Evolutionary conservation across 2,329 filamentous ascomycete species (phyloP).

Genomic region (Trichocomaceae sp.): DNA sequence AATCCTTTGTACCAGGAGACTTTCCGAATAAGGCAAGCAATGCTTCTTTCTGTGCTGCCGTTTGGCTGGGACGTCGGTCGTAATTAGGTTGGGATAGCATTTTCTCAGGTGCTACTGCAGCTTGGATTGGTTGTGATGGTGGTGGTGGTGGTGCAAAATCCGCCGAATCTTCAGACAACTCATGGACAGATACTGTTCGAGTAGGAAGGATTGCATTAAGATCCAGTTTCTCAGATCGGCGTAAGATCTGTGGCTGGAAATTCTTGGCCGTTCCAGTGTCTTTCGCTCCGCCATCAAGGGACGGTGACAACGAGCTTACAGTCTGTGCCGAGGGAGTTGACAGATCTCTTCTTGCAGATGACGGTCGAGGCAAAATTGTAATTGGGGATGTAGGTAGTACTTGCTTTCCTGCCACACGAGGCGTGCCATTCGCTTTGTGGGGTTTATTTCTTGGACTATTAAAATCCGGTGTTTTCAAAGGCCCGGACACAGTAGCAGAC

Average conservation of each 20-base stretch:
- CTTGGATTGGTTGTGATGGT: too few species aligned
- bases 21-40: constrained; percentile 60
- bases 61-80: constrained; percentile 37
- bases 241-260: constrained; percentile 50
- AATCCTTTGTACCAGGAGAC: constrained; percentile 23
- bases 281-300: constrained; percentile 19
- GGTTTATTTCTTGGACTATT: constrained; percentile 24
- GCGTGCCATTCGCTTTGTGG: constrained; percentile 20
- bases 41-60: constrained; percentile 42
- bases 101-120: constrained; percentile 13
- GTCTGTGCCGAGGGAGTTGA: constrained; percentile 14
- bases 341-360: constrained; percentile 25
- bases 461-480: constrained; percentile 35
- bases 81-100: constrained; percentile 21
- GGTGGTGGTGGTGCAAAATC: constrained; percentile 9
- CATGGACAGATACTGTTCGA: constrained; percentile 21
- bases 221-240: constrained; percentile 40
- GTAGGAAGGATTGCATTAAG: constrained; percentile 25
- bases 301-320: constrained; percentile 14
- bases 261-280: constrained; percentile 32
- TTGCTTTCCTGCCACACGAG: constrained; percentile 3
- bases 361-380: constrained; percentile 33
- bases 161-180: constrained; percentile 17
- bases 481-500: constrained; percentile 36
- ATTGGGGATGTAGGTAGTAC: constrained; percentile 27